Evolutionary conservation across 169 alveolate species (phyloP).

Genomic region (Cryptosporidium meleagridis): DNA sequence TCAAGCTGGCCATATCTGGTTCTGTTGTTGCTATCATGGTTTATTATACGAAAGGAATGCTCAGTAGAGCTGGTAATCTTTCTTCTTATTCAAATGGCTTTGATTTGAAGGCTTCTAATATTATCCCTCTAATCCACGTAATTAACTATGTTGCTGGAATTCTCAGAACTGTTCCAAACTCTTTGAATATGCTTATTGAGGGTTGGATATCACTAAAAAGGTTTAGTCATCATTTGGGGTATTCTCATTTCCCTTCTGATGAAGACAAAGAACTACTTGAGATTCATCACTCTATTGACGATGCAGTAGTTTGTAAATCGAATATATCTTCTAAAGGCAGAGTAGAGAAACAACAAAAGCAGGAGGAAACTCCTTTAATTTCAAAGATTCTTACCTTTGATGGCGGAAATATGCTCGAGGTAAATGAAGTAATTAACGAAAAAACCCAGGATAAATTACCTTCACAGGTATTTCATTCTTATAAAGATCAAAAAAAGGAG

Average conservation of each 20-base stretch:
- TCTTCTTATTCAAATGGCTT: background rate
- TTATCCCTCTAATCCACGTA: slow-evolving; percentile 57
- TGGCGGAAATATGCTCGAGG: slow-evolving; percentile 22
- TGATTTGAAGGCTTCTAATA: slow-evolving; percentile 44
- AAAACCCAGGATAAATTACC: background rate
- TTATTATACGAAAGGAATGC: slow-evolving; percentile 16
- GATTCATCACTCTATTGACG: background rate
- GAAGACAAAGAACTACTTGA: background rate
- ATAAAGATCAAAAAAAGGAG: background rate
- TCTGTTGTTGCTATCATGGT: slow-evolving; percentile 67
- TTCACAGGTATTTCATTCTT: background rate
- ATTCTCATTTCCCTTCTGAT: background rate
- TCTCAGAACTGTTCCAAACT: slow-evolving; percentile 53
- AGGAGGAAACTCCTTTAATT: slow-evolving; percentile 28
- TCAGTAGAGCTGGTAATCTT: background rate
- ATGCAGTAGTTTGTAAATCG: background rate
- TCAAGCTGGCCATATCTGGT: slow-evolving; percentile 67
- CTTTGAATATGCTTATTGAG: slow-evolving; percentile 62
- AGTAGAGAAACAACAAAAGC: background rate
- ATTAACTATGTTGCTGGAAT: slow-evolving; percentile 62
- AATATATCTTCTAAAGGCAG: background rate
- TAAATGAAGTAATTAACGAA: background rate
- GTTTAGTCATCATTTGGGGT: slow-evolving; percentile 42
- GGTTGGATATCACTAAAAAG: slow-evolving; percentile 74
- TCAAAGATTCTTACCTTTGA: slow-evolving; percentile 31